Evolutionary conservation across 176 grass and related monocot genomes (phyloP).

Genomic region (Zea luxurians): DNA sequence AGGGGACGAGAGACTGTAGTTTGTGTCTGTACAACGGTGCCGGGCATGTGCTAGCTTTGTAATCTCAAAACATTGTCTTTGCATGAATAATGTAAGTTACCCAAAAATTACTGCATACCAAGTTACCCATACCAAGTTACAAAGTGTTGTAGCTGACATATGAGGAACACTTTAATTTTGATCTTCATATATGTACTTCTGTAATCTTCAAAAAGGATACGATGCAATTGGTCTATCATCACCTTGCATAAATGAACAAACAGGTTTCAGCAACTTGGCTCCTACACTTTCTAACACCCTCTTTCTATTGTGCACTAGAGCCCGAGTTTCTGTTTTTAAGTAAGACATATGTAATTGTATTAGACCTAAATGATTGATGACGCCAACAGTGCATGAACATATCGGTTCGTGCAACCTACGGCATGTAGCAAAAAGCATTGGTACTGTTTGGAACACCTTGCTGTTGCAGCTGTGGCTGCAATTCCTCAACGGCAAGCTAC

Average conservation of each 20-base stretch:
- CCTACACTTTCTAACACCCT: background rate
- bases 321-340: background rate
- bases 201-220: background rate
- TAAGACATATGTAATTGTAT: background rate
- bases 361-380: background rate
- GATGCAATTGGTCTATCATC: background rate
- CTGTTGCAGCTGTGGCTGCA: background rate
- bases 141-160: background rate
- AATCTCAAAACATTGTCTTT: slow-evolving; percentile 27
- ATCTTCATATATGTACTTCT: background rate
- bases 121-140: background rate
- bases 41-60: slow-evolving; percentile 24
- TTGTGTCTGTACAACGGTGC: slow-evolving; percentile 1
- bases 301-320: background rate
- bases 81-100: slow-evolving; percentile 7
- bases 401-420: background rate
- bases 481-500: background rate
- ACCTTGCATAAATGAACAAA: background rate
- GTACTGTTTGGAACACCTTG: background rate
- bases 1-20: background rate
- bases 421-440: background rate
- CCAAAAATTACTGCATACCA: background rate
- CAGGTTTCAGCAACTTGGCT: background rate
- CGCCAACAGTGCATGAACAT: background rate
- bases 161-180: background rate